phyloP scores from a whole-genome alignment of 148 eudicot genomes.

The Nepenthes mirabilis region DNA sequence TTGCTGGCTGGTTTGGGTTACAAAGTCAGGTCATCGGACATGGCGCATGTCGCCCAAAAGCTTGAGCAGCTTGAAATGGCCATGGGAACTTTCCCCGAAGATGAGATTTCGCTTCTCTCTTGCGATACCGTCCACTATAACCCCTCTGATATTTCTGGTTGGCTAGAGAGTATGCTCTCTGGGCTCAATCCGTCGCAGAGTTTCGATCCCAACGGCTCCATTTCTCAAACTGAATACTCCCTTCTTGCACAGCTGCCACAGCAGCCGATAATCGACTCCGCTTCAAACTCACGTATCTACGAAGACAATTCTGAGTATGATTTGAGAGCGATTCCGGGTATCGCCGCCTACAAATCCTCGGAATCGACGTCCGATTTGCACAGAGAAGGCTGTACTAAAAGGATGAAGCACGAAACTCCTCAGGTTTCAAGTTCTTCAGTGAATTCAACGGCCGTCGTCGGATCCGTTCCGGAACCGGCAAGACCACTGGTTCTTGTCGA shows the following conservation, averaged over 20 bases:
- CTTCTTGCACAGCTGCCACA: neutral
- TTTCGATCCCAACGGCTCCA: neutral
- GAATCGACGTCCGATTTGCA: neutral
- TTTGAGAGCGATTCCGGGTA: too few relatives aligned
- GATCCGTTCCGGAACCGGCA: slow-evolving; percentile 19
- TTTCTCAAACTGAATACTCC: neutral
- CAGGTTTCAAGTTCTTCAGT: too few relatives aligned
- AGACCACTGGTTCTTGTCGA: slow-evolving; percentile 55
- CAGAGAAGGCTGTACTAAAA: neutral
- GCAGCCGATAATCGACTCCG: neutral
- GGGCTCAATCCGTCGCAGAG: slow-evolving; percentile 29
- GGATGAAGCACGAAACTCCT: too few relatives aligned
- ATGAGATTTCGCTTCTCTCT: slow-evolving; percentile 19
- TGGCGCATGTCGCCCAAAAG: slow-evolving; percentile 70
- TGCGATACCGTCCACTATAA: slow-evolving; percentile 59
- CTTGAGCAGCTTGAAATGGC: slow-evolving; percentile 63
- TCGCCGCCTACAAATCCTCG: too few relatives aligned
- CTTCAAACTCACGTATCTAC: slow-evolving; percentile 17
- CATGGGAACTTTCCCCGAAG: slow-evolving; percentile 43
- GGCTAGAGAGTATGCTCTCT: slow-evolving; percentile 62
- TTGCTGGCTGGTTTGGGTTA: slow-evolving; percentile 60
- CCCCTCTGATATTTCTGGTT: slow-evolving; percentile 71
- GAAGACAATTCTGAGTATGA: too few relatives aligned
- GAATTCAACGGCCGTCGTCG: neutral
- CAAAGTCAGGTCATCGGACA: slow-evolving; percentile 59